A percentile compares a stretch with the other conserved stretches of the same genome.
Conservation (phyloP, 148 eudicot genomes). For the Rhododendron kiyosumense region DNA sequence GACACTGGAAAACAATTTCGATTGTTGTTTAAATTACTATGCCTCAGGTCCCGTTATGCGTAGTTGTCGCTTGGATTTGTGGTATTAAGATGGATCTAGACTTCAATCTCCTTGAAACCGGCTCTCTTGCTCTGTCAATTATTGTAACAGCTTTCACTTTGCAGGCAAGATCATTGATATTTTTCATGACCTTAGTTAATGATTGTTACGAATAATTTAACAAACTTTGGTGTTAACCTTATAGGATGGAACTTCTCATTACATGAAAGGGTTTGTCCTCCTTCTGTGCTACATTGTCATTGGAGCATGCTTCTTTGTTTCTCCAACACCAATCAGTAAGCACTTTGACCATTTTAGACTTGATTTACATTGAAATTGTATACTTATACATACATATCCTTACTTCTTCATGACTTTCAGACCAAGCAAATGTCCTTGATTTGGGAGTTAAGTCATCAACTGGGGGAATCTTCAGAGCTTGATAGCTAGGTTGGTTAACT, state of each 20-base stretch:
- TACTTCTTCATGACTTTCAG: neutral
- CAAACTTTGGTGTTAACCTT: neutral
- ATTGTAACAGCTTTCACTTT: constrained; percentile 62
- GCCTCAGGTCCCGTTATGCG: constrained; percentile 64
- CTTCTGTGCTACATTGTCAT: constrained; percentile 22
- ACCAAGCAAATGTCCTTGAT: constrained; percentile 1
- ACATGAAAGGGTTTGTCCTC: constrained; percentile 12
- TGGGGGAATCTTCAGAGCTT: constrained; percentile 10
- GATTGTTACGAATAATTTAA: neutral
- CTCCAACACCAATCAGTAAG: constrained; percentile 36
- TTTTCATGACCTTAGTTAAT: neutral
- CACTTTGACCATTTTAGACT: neutral
- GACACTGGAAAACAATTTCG: neutral
- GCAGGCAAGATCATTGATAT: constrained; percentile 40
- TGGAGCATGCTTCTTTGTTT: constrained; percentile 63
- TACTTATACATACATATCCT: too few relatives aligned
- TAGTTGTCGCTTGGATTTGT: constrained; percentile 63
- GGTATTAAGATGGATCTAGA: constrained; percentile 73
- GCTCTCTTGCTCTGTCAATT: constrained; percentile 59
- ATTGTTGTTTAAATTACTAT: neutral
- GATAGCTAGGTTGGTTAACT: constrained; percentile 12
- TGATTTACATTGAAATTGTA: neutral
- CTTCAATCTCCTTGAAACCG: constrained; percentile 63
- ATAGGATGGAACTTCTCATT: constrained; percentile 18
- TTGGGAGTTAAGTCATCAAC: constrained; percentile 14